Evolutionary conservation across 2,329 filamentous ascomycete genomes (phyloP).

Genomic region (Coleophoma cylindrospora): DNA sequence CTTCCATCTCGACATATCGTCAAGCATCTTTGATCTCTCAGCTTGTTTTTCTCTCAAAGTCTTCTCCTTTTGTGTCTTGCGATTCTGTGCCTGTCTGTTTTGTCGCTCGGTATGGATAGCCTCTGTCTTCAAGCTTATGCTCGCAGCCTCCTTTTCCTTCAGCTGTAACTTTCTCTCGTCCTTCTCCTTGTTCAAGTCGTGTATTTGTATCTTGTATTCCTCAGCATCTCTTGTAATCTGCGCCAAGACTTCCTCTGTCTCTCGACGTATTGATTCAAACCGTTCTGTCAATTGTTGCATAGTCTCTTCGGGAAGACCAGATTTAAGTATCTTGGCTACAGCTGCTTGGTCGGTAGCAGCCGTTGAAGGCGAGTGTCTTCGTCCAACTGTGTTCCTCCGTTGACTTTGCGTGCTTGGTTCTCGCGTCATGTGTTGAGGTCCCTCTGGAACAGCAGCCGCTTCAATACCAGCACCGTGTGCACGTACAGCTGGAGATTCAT

Average conservation of each 20-base stretch:
- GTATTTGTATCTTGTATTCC: conserved; percentile 61
- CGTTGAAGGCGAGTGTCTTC: conserved; percentile 71
- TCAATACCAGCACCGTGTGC: conserved; percentile 54
- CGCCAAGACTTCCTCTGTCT: conserved; percentile 73
- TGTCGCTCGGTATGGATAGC: conserved; percentile 75
- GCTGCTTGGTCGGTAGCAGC: conserved; percentile 24
- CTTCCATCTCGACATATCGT: conserved; percentile 66
- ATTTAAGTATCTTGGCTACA: conserved; percentile 33
- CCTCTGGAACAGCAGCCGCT: conserved; percentile 55
- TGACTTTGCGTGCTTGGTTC: conserved; percentile 55
- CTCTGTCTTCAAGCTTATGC: conserved; percentile 75
- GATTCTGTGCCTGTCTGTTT: conserved; percentile 76
- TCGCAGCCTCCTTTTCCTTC: conserved; percentile 88
- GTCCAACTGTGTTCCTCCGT: conserved; percentile 65
- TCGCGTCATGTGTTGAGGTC: conserved; percentile 54
- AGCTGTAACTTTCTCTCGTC: conserved; percentile 72
- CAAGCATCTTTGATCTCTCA: conserved; percentile 64
- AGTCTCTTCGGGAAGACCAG: conserved; percentile 57
- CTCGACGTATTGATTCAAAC: conserved; percentile 73
- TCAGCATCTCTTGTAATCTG: conserved; percentile 68
- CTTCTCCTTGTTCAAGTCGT: conserved; percentile 69
- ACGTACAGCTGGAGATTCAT: conserved; percentile 34
- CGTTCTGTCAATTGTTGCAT: conserved; percentile 76
- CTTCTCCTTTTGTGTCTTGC: conserved; percentile 73
- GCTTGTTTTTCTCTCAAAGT: conserved; percentile 61